These are phyloP conservation scores for Coleophoma cylindrospora DNA, from an alignment of 2,329 filamentous ascomycete genomes.

Conservation along the genomic window DNA sequence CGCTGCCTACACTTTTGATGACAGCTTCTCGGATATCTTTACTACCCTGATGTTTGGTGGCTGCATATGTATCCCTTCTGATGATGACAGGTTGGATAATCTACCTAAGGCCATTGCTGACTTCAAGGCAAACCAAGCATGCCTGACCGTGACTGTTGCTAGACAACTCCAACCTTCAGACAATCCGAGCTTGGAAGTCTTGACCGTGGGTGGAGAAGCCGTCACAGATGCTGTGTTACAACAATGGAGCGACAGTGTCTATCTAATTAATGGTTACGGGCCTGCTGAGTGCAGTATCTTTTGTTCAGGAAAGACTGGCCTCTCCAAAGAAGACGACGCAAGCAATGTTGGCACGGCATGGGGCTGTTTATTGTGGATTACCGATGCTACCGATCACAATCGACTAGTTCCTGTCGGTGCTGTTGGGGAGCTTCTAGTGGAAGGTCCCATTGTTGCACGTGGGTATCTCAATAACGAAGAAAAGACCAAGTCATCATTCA, in stretches of 20 bases:
- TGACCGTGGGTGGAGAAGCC: conserved; percentile 51
- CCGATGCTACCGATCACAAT: conserved; percentile 1
- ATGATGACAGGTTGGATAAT: conserved; percentile 6
- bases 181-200: conserved; percentile 1
- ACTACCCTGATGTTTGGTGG: conserved; percentile 8
- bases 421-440: conserved; percentile 5
- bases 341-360: too few species aligned
- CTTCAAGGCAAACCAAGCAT: conserved; percentile 1
- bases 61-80: conserved; percentile 9
- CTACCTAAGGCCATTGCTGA: conserved; percentile 1
- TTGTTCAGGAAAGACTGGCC: too few species aligned
- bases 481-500: conserved; percentile 1
- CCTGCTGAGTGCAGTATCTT: conserved; percentile 71
- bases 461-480: conserved; percentile 6
- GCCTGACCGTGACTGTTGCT: conserved; percentile 7
- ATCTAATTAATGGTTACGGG: conserved; percentile 54
- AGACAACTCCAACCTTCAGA: conserved; percentile 7
- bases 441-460: conserved; percentile 4
- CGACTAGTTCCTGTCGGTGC: conserved; percentile 2
- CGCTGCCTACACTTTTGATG: conserved; percentile 9
- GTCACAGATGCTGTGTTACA: neutral
- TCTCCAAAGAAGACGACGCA: too few species aligned
- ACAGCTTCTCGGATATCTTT: conserved; percentile 3
- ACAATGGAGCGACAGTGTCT: conserved; percentile 28
- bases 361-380: too few species aligned